Conservation (phyloP, 1,284 basidiomycete species). For the Blastosporella zonata region DNA sequence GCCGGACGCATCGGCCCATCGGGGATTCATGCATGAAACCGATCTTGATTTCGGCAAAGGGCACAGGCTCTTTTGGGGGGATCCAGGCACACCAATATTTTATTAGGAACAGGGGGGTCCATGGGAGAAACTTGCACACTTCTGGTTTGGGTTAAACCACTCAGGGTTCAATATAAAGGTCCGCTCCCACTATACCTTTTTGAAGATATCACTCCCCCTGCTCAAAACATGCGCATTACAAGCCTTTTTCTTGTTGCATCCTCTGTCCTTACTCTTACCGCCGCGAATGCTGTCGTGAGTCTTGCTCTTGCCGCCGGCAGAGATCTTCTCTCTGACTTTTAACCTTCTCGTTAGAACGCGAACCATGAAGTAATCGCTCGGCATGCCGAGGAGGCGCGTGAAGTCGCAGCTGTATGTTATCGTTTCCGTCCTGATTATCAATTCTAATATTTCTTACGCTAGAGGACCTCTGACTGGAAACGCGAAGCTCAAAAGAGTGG, state of each 20-base stretch:
- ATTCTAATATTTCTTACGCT: background rate
- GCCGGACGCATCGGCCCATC: background rate
- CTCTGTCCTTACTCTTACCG: conserved; percentile 19
- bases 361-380: conserved; percentile 19
- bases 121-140: conserved; percentile 16
- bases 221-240: conserved; percentile 13
- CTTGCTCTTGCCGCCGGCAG: background rate
- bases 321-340: background rate
- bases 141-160: conserved; percentile 15
- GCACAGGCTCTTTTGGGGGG: conserved; percentile 1
- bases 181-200: background rate
- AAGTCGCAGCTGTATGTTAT: conserved; percentile 2
- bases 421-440: background rate
- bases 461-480: conserved; percentile 2
- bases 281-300: conserved; percentile 24
- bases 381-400: conserved; percentile 12
- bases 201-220: conserved; percentile 8
- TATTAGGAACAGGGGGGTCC: conserved; percentile 14
- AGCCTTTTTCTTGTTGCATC: conserved; percentile 21
- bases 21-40: background rate
- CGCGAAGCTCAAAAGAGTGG: conserved; percentile 11
- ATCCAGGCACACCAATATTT: conserved; percentile 13
- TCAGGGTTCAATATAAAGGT: conserved; percentile 11
- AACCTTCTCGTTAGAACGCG: conserved; percentile 11
- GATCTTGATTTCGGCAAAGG: conserved; percentile 12